Base-by-base conservation (phyloP, 306 rosid species). In the Casuarina equisetifolia region DNA sequence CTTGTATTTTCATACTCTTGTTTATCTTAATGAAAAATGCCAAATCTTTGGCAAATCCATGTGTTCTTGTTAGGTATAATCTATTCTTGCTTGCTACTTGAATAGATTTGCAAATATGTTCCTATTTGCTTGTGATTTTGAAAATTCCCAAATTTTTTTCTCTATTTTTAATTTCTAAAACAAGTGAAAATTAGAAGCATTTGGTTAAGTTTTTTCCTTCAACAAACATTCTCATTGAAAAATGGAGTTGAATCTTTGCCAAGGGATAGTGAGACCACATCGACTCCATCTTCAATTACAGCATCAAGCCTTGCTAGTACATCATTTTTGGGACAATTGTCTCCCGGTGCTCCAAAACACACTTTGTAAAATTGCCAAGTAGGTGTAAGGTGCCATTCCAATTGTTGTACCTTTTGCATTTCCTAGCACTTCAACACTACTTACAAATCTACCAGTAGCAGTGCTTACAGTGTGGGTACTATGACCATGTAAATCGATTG, bases 331-430 rank as follows among this genome's bases (percentile, higher is more conserved):
- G 79, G 73, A 46, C 91, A 85, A 43, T 66, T 70, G 10, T 61
- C 58, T 2, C 4, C 17, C 17, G 13, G 9, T 9, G 9, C 82
- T 46, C 82, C 77, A 11, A 68, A 62, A 39, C 89, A 87, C 25
- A 87, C 91, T 80, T 46, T 85, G 78, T 85, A 87, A 15, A 25
- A 89, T 81, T 4, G 98, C 90, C 45, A 94, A 44, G 82, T 90
- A 92, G 42, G 97, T 93, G 35, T 69, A 62, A 16, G 94, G 94
- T 0, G 97, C 98, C 71, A 88, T 84, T 46, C 98, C 98, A 19
- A 66, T 67, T 2, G 98, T 93, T 4, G 90, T 88, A 55, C 98
- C 98, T 2, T 84, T 75, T 38, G 97, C 98, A 57, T 86, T 83
- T 70, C 96, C 96, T 1, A 87, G 70, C 10, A 57, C 94, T 46